Evolutionary conservation across 495 filamentous ascomycete species (phyloP).

Genomic region (Tuber borchii): DNA sequence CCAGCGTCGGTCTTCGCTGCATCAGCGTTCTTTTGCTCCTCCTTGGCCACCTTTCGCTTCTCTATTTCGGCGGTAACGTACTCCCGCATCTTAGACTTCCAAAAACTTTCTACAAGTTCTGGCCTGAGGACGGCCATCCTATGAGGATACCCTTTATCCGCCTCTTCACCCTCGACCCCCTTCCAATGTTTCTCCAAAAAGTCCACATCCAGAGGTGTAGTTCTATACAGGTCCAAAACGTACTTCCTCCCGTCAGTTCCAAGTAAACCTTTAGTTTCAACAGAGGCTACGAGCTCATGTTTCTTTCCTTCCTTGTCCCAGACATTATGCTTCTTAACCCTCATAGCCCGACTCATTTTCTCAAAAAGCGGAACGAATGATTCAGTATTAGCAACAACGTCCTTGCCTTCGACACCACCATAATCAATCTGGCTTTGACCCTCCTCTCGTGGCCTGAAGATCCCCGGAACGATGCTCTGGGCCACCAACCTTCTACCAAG

Average conservation of each 20-base stretch:
- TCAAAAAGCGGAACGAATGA: constrained; percentile 78
- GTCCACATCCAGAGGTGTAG: constrained; percentile 80
- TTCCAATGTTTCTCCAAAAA: constrained; percentile 71
- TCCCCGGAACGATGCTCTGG: constrained; percentile 96
- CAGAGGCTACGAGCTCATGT: constrained; percentile 87
- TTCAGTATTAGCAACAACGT: constrained; percentile 82
- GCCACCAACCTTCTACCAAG: constrained; percentile 94
- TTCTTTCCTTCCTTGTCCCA: constrained; percentile 95
- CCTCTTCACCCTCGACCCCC: constrained; percentile 44
- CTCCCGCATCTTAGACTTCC: constrained; percentile 76
- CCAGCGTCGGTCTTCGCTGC: constrained; percentile 30
- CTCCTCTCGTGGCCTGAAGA: constrained; percentile 96
- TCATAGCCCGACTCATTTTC: constrained; percentile 77
- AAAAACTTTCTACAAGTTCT: constrained; percentile 79
- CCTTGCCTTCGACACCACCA: constrained; percentile 94
- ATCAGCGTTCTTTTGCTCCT: constrained; percentile 28
- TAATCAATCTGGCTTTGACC: constrained; percentile 99
- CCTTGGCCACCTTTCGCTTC: constrained; percentile 48
- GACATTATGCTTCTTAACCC: constrained; percentile 88
- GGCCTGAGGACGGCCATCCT: constrained; percentile 86
- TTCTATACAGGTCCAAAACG: constrained; percentile 89
- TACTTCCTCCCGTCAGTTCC: constrained; percentile 98
- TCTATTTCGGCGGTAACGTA: constrained; percentile 71
- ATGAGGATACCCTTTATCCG: constrained; percentile 70
- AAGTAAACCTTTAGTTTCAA: constrained; percentile 94